phyloP scores from a whole-genome alignment of 768 basidiomycete genomes.

The Serendipita sp. region DNA sequence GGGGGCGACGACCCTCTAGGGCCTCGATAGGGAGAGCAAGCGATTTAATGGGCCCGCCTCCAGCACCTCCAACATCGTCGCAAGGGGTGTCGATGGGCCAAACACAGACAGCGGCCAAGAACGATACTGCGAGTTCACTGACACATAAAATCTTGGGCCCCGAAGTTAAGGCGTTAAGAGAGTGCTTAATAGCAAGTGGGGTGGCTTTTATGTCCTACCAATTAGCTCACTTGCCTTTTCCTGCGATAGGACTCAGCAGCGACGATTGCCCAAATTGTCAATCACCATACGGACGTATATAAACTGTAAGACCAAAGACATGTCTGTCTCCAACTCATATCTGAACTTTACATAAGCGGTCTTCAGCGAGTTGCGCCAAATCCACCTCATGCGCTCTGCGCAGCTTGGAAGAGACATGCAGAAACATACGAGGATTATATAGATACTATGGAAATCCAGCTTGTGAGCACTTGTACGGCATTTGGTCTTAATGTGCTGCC shows the following conservation, averaged over 20 bases:
- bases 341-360: not conserved
- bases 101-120: not conserved
- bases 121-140: not conserved
- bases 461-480: not conserved
- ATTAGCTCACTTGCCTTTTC: not conserved
- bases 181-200: not conserved
- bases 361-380: not conserved
- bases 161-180: not conserved
- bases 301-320: not conserved
- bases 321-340: not conserved
- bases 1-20: not conserved
- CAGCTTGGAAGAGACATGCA: not conserved
- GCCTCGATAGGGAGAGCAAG: not conserved
- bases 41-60: constrained; percentile 1
- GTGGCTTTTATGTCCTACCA: no score
- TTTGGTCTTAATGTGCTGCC: not conserved
- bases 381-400: not conserved
- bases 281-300: not conserved
- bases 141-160: not conserved
- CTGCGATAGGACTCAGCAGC: not conserved
- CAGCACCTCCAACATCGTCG: not conserved
- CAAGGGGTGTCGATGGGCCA: not conserved
- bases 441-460: not conserved
- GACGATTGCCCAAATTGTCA: constrained; percentile 3
- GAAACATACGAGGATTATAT: not conserved